These are phyloP conservation scores for Endotrypanum monterogeii DNA, from an alignment of 208 protist species.

Conservation along the genomic window DNA sequence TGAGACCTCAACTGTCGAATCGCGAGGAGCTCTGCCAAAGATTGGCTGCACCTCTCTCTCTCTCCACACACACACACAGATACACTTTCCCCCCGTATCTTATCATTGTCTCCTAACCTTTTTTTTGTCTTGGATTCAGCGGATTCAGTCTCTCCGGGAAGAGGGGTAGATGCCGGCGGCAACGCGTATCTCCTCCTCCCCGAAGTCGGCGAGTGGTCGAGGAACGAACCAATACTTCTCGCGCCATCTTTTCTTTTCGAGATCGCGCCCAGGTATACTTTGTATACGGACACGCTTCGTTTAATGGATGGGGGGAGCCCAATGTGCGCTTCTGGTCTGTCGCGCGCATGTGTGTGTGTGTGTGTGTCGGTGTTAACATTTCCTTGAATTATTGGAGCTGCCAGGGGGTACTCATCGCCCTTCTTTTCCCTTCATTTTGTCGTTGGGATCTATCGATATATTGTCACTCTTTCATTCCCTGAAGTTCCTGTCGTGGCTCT, in stretches of 20 bases:
- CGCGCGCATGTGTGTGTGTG: neutral
- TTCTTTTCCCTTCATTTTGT: neutral
- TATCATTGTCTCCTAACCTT: neutral
- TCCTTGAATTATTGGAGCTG: neutral
- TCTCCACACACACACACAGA: neutral
- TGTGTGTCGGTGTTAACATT: neutral
- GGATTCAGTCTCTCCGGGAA: neutral
- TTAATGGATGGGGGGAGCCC: neutral
- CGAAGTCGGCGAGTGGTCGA: neutral
- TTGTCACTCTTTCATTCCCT: too few species aligned
- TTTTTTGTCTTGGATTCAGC: neutral
- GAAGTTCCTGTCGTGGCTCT: too few species aligned
- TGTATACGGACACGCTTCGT: too few species aligned
- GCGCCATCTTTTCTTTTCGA: neutral
- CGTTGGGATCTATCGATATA: too few species aligned
- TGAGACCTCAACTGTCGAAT: too few species aligned
- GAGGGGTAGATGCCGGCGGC: neutral
- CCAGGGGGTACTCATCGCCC: neutral
- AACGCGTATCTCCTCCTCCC: neutral
- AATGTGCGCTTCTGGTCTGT: neutral
- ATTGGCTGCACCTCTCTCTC: too few species aligned
- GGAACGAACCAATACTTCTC: neutral
- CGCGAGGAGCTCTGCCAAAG: too few species aligned
- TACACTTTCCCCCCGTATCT: neutral
- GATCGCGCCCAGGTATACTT: too few species aligned